phyloP scores from a whole-genome alignment of 2,329 filamentous ascomycete species.

The Trichoderma lentiforme region DNA sequence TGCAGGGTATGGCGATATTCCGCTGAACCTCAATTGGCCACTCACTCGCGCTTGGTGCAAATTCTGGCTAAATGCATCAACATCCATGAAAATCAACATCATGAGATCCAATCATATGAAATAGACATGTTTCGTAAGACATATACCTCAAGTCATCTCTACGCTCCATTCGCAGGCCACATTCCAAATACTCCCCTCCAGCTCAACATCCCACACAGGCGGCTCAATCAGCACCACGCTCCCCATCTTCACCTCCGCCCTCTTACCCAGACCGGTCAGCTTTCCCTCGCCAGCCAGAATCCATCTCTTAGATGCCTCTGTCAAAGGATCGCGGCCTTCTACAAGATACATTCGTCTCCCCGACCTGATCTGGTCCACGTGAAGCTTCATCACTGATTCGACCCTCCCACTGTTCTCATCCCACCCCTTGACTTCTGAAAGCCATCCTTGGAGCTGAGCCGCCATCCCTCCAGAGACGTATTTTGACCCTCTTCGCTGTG shows the following conservation, averaged over 20 bases:
- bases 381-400: constrained; percentile 25
- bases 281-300: constrained; percentile 39
- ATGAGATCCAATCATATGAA: not conserved
- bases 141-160: not conserved
- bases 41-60: constrained; percentile 34
- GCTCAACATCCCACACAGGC: constrained; percentile 38
- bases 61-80: constrained; percentile 33
- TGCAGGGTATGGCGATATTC: constrained; percentile 1
- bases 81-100: not conserved
- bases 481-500: constrained; percentile 34
- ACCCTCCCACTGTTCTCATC: constrained; percentile 23
- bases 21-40: not conserved
- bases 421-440: constrained; percentile 40
- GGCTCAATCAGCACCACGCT: constrained; percentile 34
- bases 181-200: constrained; percentile 35
- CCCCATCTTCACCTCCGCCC: constrained; percentile 29
- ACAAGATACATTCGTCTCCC: constrained; percentile 37
- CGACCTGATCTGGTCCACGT: constrained; percentile 30
- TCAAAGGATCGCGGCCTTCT: constrained; percentile 19
- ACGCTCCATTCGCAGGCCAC: constrained; percentile 40
- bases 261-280: constrained; percentile 35
- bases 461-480: constrained; percentile 39
- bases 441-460: constrained; percentile 39
- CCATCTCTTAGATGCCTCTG: constrained; percentile 23
- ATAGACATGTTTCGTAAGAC: not conserved